Evolutionary conservation across 2,329 filamentous ascomycete species (phyloP), one percentile per base, ranked within the genome.

Genomic region (Metarhizium robertsii): DNA sequence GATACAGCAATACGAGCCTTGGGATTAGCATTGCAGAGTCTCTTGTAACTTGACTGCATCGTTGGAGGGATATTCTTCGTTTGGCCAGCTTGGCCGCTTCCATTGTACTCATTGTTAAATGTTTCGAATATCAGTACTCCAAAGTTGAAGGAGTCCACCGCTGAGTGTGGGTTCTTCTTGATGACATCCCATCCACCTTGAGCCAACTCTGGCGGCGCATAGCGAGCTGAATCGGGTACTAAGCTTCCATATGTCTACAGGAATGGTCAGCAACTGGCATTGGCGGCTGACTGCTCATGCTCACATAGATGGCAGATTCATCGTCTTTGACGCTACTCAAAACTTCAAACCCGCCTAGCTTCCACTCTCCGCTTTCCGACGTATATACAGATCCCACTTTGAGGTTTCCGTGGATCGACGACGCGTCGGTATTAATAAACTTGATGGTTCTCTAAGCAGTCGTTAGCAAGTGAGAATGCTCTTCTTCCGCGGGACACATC

Each of bases 291-390:
- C 18, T 20, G 6, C 16, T 13, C 3, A n/a, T 8, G 61, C 69
- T 56, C 36, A 90, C 86, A 67, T 95, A 96, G 66, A 99, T 92
- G 50, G 95, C 79, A 10, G 92, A 90, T 63, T 97, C 90, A 59
- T 97, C 92, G 56, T 97, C 94, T 65, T 96, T 97, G 73, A 97
- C 86, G 42, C 88, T 96, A 72, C 92, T 97, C 57, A 97, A 71
- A 5, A 96, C 81, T 62, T 99, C 94, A 62, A 99, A 95, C 0
- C 94, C 94, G 20, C 88, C 92, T 2, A 99, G 75, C 67, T 95
- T 97, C 94, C 94, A 99, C 73, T 99, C 94, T 56, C 94, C 94
- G 66, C 94, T 96, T 67, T 97, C 92, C 58, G 90, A 91, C 4
- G 90, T 94, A 71, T 92, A 99, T 60, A 99, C 79, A 0, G 92